phyloP scores from a whole-genome alignment of 1,284 basidiomycete genomes.

The Marasmius fiardii region DNA sequence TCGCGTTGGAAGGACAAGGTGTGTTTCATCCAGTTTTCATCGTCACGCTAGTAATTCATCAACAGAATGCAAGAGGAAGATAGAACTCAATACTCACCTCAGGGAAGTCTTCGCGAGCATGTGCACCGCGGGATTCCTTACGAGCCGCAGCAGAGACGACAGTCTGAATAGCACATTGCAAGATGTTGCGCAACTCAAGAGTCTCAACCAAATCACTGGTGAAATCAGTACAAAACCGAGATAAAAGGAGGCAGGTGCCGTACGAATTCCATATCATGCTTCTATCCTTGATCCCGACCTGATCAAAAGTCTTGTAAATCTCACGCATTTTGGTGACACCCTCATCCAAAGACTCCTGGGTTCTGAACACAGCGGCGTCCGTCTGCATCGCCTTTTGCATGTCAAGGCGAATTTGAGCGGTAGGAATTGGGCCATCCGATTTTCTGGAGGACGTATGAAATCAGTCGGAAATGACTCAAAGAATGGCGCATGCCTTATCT shows the following conservation, averaged over 20 bases:
- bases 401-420: constrained; percentile 87
- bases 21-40: constrained; percentile 93
- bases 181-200: constrained; percentile 93
- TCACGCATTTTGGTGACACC: constrained; percentile 86
- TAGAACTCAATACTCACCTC: constrained; percentile 50
- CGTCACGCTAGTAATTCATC: constrained; percentile 62
- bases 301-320: constrained; percentile 86
- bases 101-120: constrained; percentile 95
- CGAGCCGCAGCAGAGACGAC: constrained; percentile 94
- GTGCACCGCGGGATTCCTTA: constrained; percentile 96
- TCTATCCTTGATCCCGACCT: constrained; percentile 96
- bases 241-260: constrained; percentile 16
- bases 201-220: constrained; percentile 92
- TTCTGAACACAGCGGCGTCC: constrained; percentile 92
- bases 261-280: constrained; percentile 99
- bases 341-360: constrained; percentile 87
- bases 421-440: constrained; percentile 80
- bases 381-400: constrained; percentile 99
- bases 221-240: constrained; percentile 14
- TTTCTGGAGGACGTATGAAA: constrained; percentile 39
- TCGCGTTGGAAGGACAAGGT: constrained; percentile 87
- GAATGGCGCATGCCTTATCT: constrained; percentile 57
- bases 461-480: not conserved
- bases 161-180: constrained; percentile 95
- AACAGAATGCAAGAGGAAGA: not conserved